Evolutionary conservation across 2,329 filamentous ascomycete species (phyloP).

Genomic region (Blastomyces percursus): DNA sequence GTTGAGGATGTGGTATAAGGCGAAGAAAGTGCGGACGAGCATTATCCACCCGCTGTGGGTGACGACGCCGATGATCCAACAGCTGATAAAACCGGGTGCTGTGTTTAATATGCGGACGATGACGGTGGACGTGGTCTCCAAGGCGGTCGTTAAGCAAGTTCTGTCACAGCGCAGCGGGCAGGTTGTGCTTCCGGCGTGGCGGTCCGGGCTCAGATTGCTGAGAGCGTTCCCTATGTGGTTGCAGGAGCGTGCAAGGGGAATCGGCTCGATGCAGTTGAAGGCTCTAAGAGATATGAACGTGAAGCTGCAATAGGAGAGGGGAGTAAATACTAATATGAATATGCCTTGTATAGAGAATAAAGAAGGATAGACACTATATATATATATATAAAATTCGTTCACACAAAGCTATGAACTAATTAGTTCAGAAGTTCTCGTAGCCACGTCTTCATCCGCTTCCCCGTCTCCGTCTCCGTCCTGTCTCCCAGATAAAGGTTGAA

Average conservation of each 20-base stretch:
- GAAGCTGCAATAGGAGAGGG: slow-evolving; percentile 4
- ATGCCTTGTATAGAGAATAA: neutral
- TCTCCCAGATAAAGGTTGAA: slow-evolving; percentile 16
- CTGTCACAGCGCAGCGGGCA: slow-evolving; percentile 40
- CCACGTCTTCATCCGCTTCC: slow-evolving; percentile 20
- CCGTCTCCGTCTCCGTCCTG: slow-evolving; percentile 19
- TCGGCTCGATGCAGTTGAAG: slow-evolving; percentile 19
- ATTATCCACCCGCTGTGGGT: slow-evolving; percentile 37
- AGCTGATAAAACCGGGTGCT: slow-evolving; percentile 23
- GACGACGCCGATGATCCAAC: slow-evolving; percentile 37
- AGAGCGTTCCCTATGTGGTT: slow-evolving; percentile 36
- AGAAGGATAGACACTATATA: neutral
- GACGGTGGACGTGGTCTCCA: slow-evolving; percentile 33
- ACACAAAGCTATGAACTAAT: too few relatives aligned
- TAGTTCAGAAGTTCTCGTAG: slow-evolving; percentile 18
- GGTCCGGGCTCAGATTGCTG: slow-evolving; percentile 18
- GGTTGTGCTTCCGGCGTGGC: slow-evolving; percentile 37
- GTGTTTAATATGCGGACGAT: slow-evolving; percentile 27
- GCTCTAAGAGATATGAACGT: slow-evolving; percentile 5
- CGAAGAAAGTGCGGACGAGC: slow-evolving; percentile 29
- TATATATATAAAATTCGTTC: neutral
- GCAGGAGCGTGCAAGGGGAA: slow-evolving; percentile 31
- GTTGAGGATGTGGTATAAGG: slow-evolving; percentile 27
- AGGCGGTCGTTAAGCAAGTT: slow-evolving; percentile 42
- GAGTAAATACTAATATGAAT: neutral